These are phyloP conservation scores for Sarocladium strictum DNA, from an alignment of 2,329 filamentous ascomycete species.

Conservation along the genomic window DNA sequence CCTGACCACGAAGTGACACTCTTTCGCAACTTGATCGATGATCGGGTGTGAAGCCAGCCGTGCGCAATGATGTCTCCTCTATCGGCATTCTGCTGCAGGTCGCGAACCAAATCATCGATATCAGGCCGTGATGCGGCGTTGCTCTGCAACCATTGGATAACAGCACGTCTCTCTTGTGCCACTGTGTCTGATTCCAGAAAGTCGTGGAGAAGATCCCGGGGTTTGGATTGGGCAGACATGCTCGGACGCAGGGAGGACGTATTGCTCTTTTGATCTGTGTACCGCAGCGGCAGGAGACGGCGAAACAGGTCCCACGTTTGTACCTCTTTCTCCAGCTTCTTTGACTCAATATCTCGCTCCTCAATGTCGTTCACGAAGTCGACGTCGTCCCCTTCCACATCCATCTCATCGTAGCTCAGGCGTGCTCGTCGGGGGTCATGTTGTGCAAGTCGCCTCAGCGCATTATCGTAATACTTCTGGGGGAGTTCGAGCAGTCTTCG, in stretches of 20 bases:
- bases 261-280: conserved; percentile 32
- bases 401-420: conserved; percentile 38
- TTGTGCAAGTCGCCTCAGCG: conserved; percentile 25
- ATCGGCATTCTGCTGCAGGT: conserved; percentile 70
- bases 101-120: conserved; percentile 69
- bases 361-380: conserved; percentile 11
- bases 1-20: conserved; percentile 63
- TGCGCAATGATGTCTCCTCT: conserved; percentile 76
- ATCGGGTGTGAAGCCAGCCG: conserved; percentile 88
- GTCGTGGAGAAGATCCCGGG: conserved; percentile 50
- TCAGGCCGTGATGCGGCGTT: conserved; percentile 66
- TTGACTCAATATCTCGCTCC: conserved; percentile 17
- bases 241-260: neutral
- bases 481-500: conserved; percentile 61
- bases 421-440: conserved; percentile 14
- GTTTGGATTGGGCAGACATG: conserved; percentile 18
- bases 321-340: conserved; percentile 70
- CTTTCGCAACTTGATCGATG: conserved; percentile 86
- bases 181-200: conserved; percentile 69
- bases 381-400: conserved; percentile 29
- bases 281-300: conserved; percentile 66
- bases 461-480: conserved; percentile 51
- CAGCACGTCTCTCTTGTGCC: conserved; percentile 70
- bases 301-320: conserved; percentile 87
- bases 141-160: conserved; percentile 81